phyloP scores from a whole-genome alignment of 176 grass and related monocot genomes.

The Oryza rufipogon region DNA sequence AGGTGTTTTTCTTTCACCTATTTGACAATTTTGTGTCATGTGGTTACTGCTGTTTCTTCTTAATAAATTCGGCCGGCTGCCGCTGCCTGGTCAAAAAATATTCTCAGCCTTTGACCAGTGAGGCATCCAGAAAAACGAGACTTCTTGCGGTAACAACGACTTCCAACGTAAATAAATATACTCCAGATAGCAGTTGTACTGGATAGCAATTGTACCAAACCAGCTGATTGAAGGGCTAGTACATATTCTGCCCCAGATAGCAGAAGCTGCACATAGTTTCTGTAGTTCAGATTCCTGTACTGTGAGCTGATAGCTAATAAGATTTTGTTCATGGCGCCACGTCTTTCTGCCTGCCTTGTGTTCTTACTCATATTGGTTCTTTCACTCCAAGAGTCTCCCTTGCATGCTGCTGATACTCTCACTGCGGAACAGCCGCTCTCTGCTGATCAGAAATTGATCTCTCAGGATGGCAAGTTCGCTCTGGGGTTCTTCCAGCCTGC shows the following conservation, averaged over 20 bases:
- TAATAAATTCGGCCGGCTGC: no score
- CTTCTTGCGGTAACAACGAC: background rate
- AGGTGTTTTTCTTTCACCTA: no score
- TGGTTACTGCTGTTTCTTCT: no score
- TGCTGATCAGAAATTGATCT: conserved; percentile 34
- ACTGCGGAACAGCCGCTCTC: background rate
- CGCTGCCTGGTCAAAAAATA: no score
- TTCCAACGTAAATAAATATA: background rate
- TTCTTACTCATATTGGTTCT: background rate
- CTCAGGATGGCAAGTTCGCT: conserved; percentile 25
- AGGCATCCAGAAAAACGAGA: background rate
- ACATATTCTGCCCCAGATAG: background rate
- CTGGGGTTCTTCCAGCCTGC: conserved; percentile 37
- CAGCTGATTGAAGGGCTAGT: background rate
- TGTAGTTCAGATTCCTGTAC: background rate
- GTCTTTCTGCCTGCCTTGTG: background rate
- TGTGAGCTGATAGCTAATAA: background rate
- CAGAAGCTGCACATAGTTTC: background rate
- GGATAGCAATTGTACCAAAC: background rate
- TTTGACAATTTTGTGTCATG: no score
- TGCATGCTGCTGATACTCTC: conserved; percentile 22
- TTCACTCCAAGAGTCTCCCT: background rate
- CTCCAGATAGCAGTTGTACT: no score
- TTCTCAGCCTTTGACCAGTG: background rate
- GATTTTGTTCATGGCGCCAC: background rate